These are phyloP conservation scores for Aspergillus tamarii DNA, from an alignment of 2,329 filamentous ascomycete species.

Conservation along the genomic window DNA sequence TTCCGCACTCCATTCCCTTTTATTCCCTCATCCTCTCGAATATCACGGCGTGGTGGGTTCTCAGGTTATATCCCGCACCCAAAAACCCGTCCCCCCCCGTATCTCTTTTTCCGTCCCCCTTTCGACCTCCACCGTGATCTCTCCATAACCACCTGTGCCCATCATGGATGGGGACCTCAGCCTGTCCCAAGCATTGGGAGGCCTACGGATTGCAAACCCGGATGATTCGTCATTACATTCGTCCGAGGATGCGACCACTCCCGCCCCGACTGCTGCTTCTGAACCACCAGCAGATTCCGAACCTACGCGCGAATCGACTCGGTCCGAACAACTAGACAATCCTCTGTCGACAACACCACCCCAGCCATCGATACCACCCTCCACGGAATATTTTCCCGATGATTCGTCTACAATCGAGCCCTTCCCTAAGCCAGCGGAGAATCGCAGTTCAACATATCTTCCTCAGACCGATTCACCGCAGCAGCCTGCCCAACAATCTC, in stretches of 20 bases:
- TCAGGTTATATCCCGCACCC: conserved; percentile 10
- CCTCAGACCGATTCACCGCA: conserved; percentile 50
- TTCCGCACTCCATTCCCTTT: conserved; percentile 13
- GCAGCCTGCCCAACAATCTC: conserved; percentile 47
- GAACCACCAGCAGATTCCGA: conserved; percentile 27
- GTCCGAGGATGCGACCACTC: conserved; percentile 37
- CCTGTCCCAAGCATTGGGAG: conserved; percentile 88
- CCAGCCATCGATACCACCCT: conserved; percentile 18
- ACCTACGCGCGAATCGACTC: conserved; percentile 24
- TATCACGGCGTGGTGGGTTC: conserved; percentile 16
- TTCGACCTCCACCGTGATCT: conserved; percentile 12
- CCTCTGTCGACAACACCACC: conserved; percentile 29
- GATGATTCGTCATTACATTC: conserved; percentile 66
- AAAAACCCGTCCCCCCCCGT: conserved; percentile 14
- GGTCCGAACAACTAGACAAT: conserved; percentile 25
- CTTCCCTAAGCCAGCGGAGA: conserved; percentile 34
- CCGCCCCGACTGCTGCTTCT: conserved; percentile 28
- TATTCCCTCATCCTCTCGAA: conserved; percentile 4
- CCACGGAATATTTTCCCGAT: conserved; percentile 23
- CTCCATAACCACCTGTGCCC: conserved; percentile 29
- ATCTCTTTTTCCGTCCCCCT: conserved; percentile 9
- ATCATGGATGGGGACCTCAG: conserved; percentile 90
- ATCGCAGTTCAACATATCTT: conserved; percentile 48
- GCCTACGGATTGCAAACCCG: conserved; percentile 94
- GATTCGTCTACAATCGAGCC: conserved; percentile 26